phyloP scores from a whole-genome alignment of 1,284 basidiomycete species.

The Blastosporella zonata region DNA sequence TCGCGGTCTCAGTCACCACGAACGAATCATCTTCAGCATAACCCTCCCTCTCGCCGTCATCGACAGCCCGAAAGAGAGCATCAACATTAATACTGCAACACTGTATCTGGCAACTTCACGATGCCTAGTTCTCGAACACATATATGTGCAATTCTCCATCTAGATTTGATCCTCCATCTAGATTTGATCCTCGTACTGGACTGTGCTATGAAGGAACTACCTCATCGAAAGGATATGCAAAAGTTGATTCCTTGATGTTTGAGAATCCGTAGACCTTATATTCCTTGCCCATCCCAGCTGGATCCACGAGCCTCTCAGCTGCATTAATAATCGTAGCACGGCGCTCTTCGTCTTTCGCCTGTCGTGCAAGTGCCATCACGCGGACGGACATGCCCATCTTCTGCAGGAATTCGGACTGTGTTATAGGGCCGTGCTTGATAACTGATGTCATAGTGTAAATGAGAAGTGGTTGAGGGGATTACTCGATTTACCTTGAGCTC shows the following conservation, averaged over 20 bases:
- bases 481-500: constrained; percentile 52
- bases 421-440: constrained; percentile 58
- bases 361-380: constrained; percentile 47
- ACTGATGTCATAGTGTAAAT: constrained; percentile 33
- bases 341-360: constrained; percentile 47
- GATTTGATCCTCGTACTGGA: not conserved
- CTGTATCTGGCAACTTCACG: not conserved
- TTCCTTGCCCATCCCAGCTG: constrained; percentile 62
- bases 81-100: constrained; percentile 4
- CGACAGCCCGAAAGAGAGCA: constrained; percentile 8
- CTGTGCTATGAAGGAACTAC: not conserved
- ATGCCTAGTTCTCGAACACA: no score
- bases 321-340: constrained; percentile 45
- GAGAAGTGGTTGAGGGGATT: not conserved
- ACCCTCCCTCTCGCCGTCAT: constrained; percentile 8
- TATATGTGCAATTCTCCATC: no score
- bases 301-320: constrained; percentile 56
- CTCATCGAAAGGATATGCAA: constrained; percentile 33
- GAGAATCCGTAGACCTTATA: constrained; percentile 62
- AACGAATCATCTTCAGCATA: not conserved
- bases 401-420: constrained; percentile 71
- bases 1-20: constrained; percentile 28
- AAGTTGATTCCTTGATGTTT: constrained; percentile 17
- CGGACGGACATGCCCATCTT: constrained; percentile 68
- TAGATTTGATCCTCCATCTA: not conserved